Base-by-base conservation (phyloP, 1,284 basidiomycete genomes). In the Microbotryum saponariae region DNA sequence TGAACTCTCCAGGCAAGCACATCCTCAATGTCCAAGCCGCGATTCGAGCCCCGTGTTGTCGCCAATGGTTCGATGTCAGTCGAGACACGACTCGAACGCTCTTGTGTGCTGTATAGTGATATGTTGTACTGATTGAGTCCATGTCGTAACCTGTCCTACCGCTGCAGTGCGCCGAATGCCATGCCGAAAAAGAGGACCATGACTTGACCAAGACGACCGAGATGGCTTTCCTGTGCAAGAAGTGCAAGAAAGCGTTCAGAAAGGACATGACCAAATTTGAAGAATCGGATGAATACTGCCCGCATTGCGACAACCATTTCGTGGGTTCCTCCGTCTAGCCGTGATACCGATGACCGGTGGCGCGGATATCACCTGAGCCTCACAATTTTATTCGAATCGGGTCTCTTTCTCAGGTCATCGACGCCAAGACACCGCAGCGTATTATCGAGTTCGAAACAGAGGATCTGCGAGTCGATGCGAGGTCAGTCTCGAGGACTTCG, bases 241-340 rank as follows among this genome's bases (percentile, higher is more conserved):
- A 97, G 77, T 98, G 96, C 80, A 89, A 88, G 75, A 93, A 93
- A 77, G 92, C 91, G 2, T 97, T 98, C 76, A 78, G 94, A 65
- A 97, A 98, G 77, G 91, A 97, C 75, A 91, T 97, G 86, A 70
- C 80, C 0, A 78, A 76, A 31, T 97, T 91, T 73, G 96, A 98
- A 73, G 91, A 96, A 74, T 89, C 89, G 68, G 94, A 98, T 74
- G 94, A 98, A 77, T 97, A 86, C 76, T 98, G 96, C 74, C 94
- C 96, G 0, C 88, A 97, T 77, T 97, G 94, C 74, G 92, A 96
- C 76, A 97, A 98, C 74, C 91, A 93, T 74, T 97, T 92, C 76
- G 93, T 94, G 75, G 72, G 87, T 80, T 4, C 4, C 8, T 21
- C 12, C 21, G 25, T 23, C 27, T 6, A 23, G 29, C 10, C 20